phyloP scores from a whole-genome alignment of 495 filamentous ascomycete species.

The Penicillium ochrochloron region DNA sequence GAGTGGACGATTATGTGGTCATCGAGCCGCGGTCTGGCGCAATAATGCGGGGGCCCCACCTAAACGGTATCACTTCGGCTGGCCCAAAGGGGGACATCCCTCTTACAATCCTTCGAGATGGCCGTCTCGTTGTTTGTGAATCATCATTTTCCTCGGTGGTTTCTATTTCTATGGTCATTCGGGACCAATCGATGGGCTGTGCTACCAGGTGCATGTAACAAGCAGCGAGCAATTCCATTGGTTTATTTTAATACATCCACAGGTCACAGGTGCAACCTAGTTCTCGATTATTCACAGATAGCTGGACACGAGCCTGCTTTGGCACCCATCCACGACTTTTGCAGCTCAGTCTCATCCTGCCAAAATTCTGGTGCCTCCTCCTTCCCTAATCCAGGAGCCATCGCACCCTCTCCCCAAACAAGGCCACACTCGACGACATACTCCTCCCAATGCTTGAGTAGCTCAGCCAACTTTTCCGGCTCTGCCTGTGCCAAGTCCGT shows the following conservation, averaged over 20 bases:
- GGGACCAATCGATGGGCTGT: too few relatives aligned
- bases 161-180: too few relatives aligned
- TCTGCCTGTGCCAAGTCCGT: constrained; percentile 40
- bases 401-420: constrained; percentile 24
- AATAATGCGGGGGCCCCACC: too few relatives aligned
- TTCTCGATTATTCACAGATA: not conserved
- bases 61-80: too few relatives aligned
- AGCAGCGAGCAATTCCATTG: not conserved
- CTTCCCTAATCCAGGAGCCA: constrained; percentile 14
- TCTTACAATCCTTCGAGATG: too few relatives aligned
- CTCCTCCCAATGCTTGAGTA: constrained; percentile 44
- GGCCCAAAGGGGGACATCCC: too few relatives aligned
- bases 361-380: constrained; percentile 24
- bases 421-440: constrained; percentile 35
- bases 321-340: constrained; percentile 24
- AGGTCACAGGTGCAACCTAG: too few relatives aligned
- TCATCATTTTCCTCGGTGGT: too few relatives aligned
- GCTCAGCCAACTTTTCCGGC: constrained; percentile 36
- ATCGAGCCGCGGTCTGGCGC: too few relatives aligned
- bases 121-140: too few relatives aligned
- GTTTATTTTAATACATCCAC: not conserved
- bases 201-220: too few relatives aligned
- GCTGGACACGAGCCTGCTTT: constrained; percentile 4
- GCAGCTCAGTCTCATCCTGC: constrained; percentile 25
- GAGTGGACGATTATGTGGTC: too few relatives aligned